Conservation (phyloP, 2,329 filamentous ascomycete species). For the Colletotrichum higginsianum region DNA sequence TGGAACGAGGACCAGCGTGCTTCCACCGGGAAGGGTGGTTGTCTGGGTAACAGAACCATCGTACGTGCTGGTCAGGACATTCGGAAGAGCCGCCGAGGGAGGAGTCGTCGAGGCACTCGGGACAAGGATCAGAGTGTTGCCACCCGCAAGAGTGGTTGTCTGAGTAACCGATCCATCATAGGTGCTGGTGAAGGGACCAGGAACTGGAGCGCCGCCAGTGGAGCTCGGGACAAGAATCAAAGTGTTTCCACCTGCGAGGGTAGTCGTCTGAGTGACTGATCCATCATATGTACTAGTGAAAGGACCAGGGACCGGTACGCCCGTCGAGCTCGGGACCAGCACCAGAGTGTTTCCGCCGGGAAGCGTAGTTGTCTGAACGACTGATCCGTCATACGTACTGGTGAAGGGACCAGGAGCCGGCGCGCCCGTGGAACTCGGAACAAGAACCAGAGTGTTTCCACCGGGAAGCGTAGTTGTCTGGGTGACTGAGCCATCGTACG, state of each 20-base stretch:
- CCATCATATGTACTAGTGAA: slow-evolving; percentile 19
- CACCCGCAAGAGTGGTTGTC: background rate
- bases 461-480: background rate
- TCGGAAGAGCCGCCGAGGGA: background rate
- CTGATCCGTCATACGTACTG: background rate
- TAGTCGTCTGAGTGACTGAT: slow-evolving; percentile 15
- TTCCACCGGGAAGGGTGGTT: background rate
- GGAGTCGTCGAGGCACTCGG: background rate
- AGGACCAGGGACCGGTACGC: background rate
- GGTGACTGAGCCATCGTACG: slow-evolving; percentile 14
- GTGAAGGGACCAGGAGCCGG: background rate
- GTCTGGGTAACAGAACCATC: slow-evolving; percentile 5
- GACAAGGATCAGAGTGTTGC: background rate
- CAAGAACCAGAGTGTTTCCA: background rate
- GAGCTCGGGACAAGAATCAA: background rate
- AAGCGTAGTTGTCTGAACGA: background rate
- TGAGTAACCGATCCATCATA: slow-evolving; percentile 11
- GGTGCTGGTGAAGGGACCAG: slow-evolving; percentile 3
- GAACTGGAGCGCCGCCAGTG: background rate
- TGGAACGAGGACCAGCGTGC: background rate
- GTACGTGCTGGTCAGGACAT: slow-evolving; percentile 12
- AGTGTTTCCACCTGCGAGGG: background rate
- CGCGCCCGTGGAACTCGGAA: background rate
- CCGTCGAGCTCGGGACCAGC: slow-evolving; percentile 7
- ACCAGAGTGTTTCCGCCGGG: background rate